phyloP scores from a whole-genome alignment of 2,329 filamentous ascomycete species.

The Aureobasidium namibiae region DNA sequence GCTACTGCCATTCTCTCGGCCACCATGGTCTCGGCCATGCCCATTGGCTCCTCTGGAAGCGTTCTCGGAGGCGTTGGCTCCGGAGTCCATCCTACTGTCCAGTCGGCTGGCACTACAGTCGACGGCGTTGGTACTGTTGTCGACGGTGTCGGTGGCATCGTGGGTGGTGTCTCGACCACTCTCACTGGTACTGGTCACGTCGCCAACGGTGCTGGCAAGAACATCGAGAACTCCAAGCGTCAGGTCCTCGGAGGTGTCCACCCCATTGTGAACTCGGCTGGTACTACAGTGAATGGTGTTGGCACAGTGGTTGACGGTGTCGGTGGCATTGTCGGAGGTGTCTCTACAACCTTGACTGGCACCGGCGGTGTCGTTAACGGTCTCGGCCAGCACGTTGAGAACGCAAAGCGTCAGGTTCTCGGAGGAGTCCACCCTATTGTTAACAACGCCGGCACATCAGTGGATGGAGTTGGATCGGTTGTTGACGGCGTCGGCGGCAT shows the following conservation, averaged over 20 bases:
- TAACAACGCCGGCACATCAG: background rate
- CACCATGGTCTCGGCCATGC: background rate
- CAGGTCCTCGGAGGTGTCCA: background rate
- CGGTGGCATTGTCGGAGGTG: background rate
- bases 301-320: background rate
- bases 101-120: background rate
- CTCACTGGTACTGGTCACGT: background rate
- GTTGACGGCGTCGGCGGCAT: background rate
- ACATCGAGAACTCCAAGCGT: background rate
- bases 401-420: background rate
- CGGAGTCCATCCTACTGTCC: background rate
- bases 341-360: background rate
- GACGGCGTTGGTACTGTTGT: background rate
- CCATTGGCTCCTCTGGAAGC: background rate
- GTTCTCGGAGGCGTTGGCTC: background rate
- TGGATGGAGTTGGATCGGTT: background rate
- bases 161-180: background rate
- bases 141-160: background rate
- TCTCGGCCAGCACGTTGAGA: background rate
- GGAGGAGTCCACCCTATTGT: background rate
- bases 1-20: background rate
- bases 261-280: background rate
- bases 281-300: background rate
- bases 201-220: background rate
- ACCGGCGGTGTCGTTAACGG: background rate